Percentiles rank a stretch among this genome's conserved stretches.
Evolutionary conservation across 2,329 filamentous ascomycete species (phyloP).

Genomic region (Aureobasidium uvarum): DNA sequence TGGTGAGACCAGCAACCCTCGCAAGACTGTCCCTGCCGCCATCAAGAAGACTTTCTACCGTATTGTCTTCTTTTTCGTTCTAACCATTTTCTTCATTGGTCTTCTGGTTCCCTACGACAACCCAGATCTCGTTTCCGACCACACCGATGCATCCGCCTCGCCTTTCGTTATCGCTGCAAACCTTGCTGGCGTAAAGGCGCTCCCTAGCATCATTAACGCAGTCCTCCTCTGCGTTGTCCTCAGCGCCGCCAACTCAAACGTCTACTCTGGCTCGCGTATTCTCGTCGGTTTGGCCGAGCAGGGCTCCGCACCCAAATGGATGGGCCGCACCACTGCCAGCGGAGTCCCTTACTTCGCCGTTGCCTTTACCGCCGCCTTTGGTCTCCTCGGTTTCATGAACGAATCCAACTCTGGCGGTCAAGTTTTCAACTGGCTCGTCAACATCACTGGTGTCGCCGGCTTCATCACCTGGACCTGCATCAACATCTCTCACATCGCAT

Average conservation of each 20-base stretch:
- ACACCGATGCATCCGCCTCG: constrained; percentile 51
- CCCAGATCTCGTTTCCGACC: constrained; percentile 40
- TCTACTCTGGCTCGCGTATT: constrained; percentile 66
- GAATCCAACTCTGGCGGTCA: constrained; percentile 63
- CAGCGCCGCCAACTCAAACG: constrained; percentile 49
- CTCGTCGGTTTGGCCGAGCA: constrained; percentile 63
- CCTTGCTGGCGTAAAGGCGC: constrained; percentile 58
- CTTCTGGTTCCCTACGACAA: constrained; percentile 40
- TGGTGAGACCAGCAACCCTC: constrained; percentile 53
- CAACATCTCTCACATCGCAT: constrained; percentile 67
- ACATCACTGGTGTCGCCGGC: constrained; percentile 50
- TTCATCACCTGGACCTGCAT: constrained; percentile 72
- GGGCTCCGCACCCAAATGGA: constrained; percentile 45
- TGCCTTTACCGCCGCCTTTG: constrained; percentile 52
- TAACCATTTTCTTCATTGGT: constrained; percentile 40
- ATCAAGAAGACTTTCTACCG: constrained; percentile 42
- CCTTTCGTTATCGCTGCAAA: constrained; percentile 67
- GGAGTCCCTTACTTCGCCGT: constrained; percentile 50
- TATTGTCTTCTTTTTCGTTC: constrained; percentile 41
- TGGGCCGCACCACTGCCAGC: constrained; percentile 44
- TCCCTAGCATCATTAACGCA: constrained; percentile 65
- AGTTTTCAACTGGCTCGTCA: constrained; percentile 71
- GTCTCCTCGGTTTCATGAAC: constrained; percentile 71
- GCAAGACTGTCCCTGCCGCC: constrained; percentile 45
- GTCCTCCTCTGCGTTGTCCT: constrained; percentile 62